Evolutionary conservation across 768 basidiomycete genomes (phyloP), one percentile per base, ranked within the genome.

Genomic region (Auriscalpium vulgare): DNA sequence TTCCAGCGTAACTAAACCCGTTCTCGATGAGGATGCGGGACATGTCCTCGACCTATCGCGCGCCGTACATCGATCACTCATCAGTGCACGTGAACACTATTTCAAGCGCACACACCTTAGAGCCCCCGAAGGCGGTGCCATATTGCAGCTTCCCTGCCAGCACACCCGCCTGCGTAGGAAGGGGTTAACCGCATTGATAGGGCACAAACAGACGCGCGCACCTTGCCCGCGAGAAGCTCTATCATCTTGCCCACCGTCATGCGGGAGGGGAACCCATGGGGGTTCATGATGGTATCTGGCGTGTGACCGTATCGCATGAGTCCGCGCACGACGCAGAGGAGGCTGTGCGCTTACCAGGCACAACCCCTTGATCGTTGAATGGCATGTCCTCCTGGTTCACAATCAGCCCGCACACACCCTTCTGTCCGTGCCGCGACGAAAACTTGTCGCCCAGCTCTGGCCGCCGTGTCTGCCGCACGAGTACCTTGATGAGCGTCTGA

Each of bases 171-270:
- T 92, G 47, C 45, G 44, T n/a, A 55, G 54, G 34, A 55, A 40
- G 19, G 14, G n/a, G 50, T 47, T 44, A 50, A 21, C 35, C 37
- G 37, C 17, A 23, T 53, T 16, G 10, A 17, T 17, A 54, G 50
- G 21, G 19, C 38, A 46, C 44, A 9, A 21, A 11, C 21, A 13
- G 37, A 3, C 47, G 45, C 10, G 56, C 63, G 50, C 56, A 89
- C 91, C 81, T 99, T 99, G 51, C 97, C 95, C 11, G 94, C 90
- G 36, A 99, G 74, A 19, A 97, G 77, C 71, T 99, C 97, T 53
- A 99, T 97, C 97, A 99, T 99, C 76, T 99, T 99, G 50, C 97
- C 97, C 34, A 99, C 97, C 23, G 97, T 99, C 94, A 95, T 97
- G 54, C 95, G 90, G 56, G 92, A 95, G 5, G 97, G 97, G 78